Base-by-base conservation (phyloP, 352 stramenopile genomes). In the Phytophthora multivora region DNA sequence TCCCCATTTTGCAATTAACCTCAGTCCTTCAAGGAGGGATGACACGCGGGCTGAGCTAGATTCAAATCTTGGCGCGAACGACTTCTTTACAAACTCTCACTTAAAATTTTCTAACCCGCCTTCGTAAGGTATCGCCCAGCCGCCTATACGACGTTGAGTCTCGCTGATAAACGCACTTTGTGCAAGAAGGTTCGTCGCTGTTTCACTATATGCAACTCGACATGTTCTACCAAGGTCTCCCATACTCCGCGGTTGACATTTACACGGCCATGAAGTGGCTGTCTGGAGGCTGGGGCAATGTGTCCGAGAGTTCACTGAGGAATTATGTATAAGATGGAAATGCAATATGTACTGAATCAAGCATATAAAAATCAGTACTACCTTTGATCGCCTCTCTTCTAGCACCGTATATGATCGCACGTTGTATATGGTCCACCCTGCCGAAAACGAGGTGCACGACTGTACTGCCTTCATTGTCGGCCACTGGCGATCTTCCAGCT, bases 211-310 rank as follows among this genome's bases (percentile, higher is more conserved):
- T 0, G 54, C 38, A 35, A 10, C 50, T 74, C 2, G 42, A 66
- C 15, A 26, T 51, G 36, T 54, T 71, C n/a, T 46, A 60, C 28
- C 10, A 35, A 6, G 35, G 54, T 3, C 12, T 48, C 3, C 3
- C 39, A 3, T 56, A 61, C 12, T 15, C 19, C 0, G 25, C 39
- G 7, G 19, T 56, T 18, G 30, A 64, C 41, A 50, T 71, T 11
- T 49, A 54, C 18, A 56, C 30, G 4, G 66, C 33, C 2, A 61
- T 68, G 11, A 58, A 54, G 31, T 59, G 47, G 41, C 51, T 26
- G 1, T 58, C 63, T 2, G 30, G 58, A 55, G 66, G 41, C 1
- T 71, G 46, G 45, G 2, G 13, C 2, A 21, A 40, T 10, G 16
- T 62, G 18, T 54, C 51, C 0, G 8, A 13, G 12, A 25, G 45